phyloP scores from a whole-genome alignment of 1,139 yeast species.

The Saccharomyces pastorianus region DNA sequence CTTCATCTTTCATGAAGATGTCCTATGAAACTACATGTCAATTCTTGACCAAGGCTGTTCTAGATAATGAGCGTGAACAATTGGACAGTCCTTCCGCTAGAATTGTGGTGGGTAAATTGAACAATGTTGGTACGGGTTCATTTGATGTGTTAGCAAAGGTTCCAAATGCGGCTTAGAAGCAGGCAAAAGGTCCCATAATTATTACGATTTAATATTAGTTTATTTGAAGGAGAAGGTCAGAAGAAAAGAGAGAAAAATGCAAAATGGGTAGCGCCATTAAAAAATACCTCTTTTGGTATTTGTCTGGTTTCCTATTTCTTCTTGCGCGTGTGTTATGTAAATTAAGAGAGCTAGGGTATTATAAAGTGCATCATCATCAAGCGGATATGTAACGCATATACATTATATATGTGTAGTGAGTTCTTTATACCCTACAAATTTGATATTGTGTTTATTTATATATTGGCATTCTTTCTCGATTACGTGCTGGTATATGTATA shows the following conservation, averaged over 20 bases:
- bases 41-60: constrained; percentile 91
- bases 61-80: constrained; percentile 84
- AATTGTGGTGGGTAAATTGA: constrained; percentile 84
- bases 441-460: neutral
- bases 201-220: neutral
- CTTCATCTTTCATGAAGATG: constrained; percentile 97
- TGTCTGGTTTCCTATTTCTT: neutral
- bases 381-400: neutral
- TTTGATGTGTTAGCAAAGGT: constrained; percentile 77
- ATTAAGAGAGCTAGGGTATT: neutral
- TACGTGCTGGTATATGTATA: too few relatives aligned
- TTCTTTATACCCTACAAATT: neutral
- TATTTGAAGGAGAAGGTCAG: neutral
- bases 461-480: too few relatives aligned
- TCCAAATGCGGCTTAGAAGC: constrained; percentile 32
- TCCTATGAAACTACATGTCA: constrained; percentile 97
- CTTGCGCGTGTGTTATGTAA: neutral
- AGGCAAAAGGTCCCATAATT: neutral
- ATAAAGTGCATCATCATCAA: neutral
- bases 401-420: neutral
- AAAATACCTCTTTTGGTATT: neutral
- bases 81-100: constrained; percentile 92
- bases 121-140: constrained; percentile 92
- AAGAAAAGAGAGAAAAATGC: neutral
- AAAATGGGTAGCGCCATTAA: neutral